Percentiles rank a stretch among this genome's conserved stretches.
These are phyloP conservation scores for Mucor mucedo DNA, from an alignment of 371 early-diverging fungal species.

Conservation along the genomic window DNA sequence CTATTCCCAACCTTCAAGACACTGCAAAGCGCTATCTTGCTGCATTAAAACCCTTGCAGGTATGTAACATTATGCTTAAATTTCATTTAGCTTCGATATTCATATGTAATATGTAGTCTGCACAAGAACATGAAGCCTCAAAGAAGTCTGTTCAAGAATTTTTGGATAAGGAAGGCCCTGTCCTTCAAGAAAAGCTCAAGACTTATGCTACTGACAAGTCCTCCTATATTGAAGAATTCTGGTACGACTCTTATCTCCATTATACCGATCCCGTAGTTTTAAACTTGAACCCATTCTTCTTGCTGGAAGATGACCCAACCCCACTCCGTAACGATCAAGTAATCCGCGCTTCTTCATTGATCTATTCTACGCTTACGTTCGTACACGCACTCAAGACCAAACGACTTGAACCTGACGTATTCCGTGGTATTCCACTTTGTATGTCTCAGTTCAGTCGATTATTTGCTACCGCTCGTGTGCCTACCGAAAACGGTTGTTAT, in stretches of 20 bases:
- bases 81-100: not conserved
- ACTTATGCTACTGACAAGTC: slow-evolving; percentile 64
- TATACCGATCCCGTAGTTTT: slow-evolving; percentile 53
- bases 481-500: slow-evolving; percentile 59
- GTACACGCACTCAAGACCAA: slow-evolving; percentile 51
- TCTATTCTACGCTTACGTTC: slow-evolving; percentile 60
- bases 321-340: slow-evolving; percentile 59
- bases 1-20: slow-evolving; percentile 86
- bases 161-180: slow-evolving; percentile 71
- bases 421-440: slow-evolving; percentile 67
- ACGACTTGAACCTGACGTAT: slow-evolving; percentile 66
- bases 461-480: slow-evolving; percentile 66
- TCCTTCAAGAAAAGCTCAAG: slow-evolving; percentile 78
- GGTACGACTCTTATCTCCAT: slow-evolving; percentile 59
- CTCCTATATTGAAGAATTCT: slow-evolving; percentile 63
- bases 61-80: slow-evolving; percentile 24
- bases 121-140: slow-evolving; percentile 71
- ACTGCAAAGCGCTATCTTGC: slow-evolving; percentile 79
- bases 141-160: slow-evolving; percentile 70
- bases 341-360: slow-evolving; percentile 53
- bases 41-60: slow-evolving; percentile 78
- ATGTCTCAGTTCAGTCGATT: slow-evolving; percentile 71
- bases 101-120: slow-evolving; percentile 23
- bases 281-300: slow-evolving; percentile 59
- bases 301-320: slow-evolving; percentile 59